Evolutionary conservation across 2,329 filamentous ascomycete genomes (phyloP).

Genomic region (Penicillium occitanis): DNA sequence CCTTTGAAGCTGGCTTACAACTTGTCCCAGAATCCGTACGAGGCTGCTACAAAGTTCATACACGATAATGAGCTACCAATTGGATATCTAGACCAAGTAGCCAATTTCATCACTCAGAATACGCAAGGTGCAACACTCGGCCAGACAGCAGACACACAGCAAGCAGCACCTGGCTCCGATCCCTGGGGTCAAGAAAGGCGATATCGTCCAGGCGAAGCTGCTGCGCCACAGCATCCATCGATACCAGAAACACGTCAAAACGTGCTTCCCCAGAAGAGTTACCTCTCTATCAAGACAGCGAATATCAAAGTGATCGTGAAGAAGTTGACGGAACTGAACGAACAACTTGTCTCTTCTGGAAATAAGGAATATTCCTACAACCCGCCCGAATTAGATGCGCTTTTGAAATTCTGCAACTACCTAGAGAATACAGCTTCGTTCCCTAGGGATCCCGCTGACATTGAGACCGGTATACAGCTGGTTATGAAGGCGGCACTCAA

Average conservation of each 20-base stretch:
- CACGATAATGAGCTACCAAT: slow-evolving; percentile 84
- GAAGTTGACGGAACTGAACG: slow-evolving; percentile 73
- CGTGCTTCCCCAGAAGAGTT: slow-evolving; percentile 74
- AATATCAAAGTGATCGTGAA: slow-evolving; percentile 70
- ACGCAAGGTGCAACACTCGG: slow-evolving; percentile 85
- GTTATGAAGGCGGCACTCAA: slow-evolving; percentile 69
- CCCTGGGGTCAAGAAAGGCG: slow-evolving; percentile 75
- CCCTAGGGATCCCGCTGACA: slow-evolving; percentile 46
- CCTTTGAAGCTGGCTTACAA: slow-evolving; percentile 94
- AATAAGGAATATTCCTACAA: slow-evolving; percentile 74
- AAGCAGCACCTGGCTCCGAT: slow-evolving; percentile 56
- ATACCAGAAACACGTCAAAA: slow-evolving; percentile 48
- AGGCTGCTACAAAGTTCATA: slow-evolving; percentile 87
- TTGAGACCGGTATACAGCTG: slow-evolving; percentile 59
- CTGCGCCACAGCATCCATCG: slow-evolving; percentile 29
- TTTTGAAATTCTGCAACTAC: slow-evolving; percentile 62
- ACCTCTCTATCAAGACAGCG: slow-evolving; percentile 72
- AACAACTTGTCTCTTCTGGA: slow-evolving; percentile 64
- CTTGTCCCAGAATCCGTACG: slow-evolving; percentile 86
- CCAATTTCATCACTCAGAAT: slow-evolving; percentile 87
- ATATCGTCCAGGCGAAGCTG: slow-evolving; percentile 70
- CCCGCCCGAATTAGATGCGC: slow-evolving; percentile 64
- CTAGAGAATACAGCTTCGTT: slow-evolving; percentile 53
- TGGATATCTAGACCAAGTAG: slow-evolving; percentile 84
- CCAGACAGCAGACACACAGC: slow-evolving; percentile 50